These are phyloP conservation scores for Phytophthora ohioensis DNA, from an alignment of 352 stramenopile species.

Conservation along the genomic window DNA sequence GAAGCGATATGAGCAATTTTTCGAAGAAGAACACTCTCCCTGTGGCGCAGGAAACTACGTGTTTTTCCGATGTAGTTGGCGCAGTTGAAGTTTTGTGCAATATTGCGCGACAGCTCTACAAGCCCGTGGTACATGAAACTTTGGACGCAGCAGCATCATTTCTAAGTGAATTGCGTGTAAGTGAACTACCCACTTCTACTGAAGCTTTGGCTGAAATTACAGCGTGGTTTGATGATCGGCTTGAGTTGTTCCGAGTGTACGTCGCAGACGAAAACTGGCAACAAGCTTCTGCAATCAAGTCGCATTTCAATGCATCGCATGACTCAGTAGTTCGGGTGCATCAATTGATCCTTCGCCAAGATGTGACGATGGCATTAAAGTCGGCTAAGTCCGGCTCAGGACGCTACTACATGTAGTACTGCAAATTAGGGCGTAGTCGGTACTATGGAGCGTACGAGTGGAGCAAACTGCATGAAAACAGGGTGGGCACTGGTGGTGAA, in stretches of 20 bases:
- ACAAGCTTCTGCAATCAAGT: neutral
- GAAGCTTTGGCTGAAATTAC: neutral
- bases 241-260: constrained; percentile 14
- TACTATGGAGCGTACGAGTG: too few species aligned
- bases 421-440: too few species aligned
- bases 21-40: constrained; percentile 19
- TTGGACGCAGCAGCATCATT: neutral
- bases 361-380: neutral
- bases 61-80: neutral
- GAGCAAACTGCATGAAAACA: too few species aligned
- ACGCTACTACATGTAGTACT: neutral
- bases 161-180: constrained; percentile 5
- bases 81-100: constrained; percentile 2
- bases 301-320: constrained; percentile 1
- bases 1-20: constrained; percentile 25
- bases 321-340: constrained; percentile 7
- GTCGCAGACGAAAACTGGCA: neutral
- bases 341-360: constrained; percentile 9
- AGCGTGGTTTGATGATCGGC: constrained; percentile 10
- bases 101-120: constrained; percentile 7
- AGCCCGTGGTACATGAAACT: constrained; percentile 4
- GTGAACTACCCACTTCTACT: constrained; percentile 1
- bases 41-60: neutral
- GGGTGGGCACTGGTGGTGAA: too few species aligned
- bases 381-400: neutral